Base-by-base conservation (phyloP, 1,284 basidiomycete species). In the Ceratobasidium sp. region DNA sequence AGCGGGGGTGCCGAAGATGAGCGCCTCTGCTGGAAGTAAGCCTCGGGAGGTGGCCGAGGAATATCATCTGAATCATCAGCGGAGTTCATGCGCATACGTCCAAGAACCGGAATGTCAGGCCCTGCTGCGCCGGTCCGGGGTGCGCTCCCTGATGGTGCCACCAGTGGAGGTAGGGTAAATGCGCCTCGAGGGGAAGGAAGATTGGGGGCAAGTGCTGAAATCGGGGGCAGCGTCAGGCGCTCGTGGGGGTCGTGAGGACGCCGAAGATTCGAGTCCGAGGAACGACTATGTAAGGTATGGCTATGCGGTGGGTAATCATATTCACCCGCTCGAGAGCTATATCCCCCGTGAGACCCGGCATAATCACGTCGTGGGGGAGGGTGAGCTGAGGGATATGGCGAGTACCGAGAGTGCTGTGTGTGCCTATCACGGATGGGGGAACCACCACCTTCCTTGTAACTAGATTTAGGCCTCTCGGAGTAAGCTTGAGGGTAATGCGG, bases 1-100 rank as follows among this genome's bases (percentile, higher is more conserved):
- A 66, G 21, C 6, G 62, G 62, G n/a, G 62, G 62, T 19, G 62
- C 62, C 50, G 62, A 66, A 25, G 62, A 66, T 25, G 62, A 66
- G 36, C 62, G 50, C 21, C 62, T 54, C 41, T 66, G 62, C 42
- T 66, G 62, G 5, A 66, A 50, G 16, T 66, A 66, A 36, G 62
- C 62, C 50, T 66, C 62, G 7, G 33, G 33, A 36, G 62, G 54
- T 33, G 62, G 62, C 13, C 62, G 39, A 13, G 62, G 62, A 21
- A 46, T 36, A 27, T 50, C 62, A 25, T 66, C 62, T 8, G 52
- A 54, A 41, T 66, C 62, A 27, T 56, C 62, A 19, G 62, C 52
- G 3, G 62, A 66, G 46, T 56, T 66, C 2, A 66, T 39, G 52
- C 62, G 62, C 62, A 66, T 66, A 56, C 62, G 62, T 16, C 62